Base-by-base conservation (phyloP, 306 rosid species). In the Lathyrus oleraceus region DNA sequence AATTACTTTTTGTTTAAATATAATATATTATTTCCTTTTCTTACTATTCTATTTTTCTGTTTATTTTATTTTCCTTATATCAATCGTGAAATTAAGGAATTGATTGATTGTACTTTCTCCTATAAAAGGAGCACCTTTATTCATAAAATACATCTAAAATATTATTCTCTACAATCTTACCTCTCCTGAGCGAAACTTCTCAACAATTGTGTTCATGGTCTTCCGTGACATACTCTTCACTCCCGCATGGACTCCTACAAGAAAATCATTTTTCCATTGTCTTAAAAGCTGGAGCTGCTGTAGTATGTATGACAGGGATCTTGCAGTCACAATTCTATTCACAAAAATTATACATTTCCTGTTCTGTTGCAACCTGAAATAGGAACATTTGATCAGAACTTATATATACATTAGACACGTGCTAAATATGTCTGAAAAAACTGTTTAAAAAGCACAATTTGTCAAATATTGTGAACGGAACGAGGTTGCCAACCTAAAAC, bases 301-400 rank as follows among this genome's bases (percentile, higher is more conserved):
- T 28, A 90, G 89, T 70, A 94, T 81, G 85, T 43, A 78, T 4
- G 98, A 84, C 81, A 94, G 78, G 72, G 91, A 88, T 76, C 96
- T 86, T 9, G 97, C 98, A 43, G 85, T 88, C 78, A 88, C 88
- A 72, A 88, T 85, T 79, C 98, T 84, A 83, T 94, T 94, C 11
- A 94, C 98, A 84, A 94, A 94, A 54, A 94, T 65, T 81, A 90
- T 90, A 71, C 97, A 90, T 79, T 94, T 94, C 91, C 79, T 88
- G 75, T 81, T 71, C 71, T 80, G 83, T 62, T 65, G 89, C 70
- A 72, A 35, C 90, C 98, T 94, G 95, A 66, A 83, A 85, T 56
- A 21, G 45, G 56, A 57, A 47, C 61, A 51, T 15, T 67, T 36
- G 64, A 53, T 58, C 45, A 74, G 71, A 58, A 67, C 38, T 21